Percentiles rank a stretch among this genome's conserved stretches.
These are phyloP conservation scores for Monosporascus ibericus DNA, from an alignment of 2,329 filamentous ascomycete species.

Conservation along the genomic window DNA sequence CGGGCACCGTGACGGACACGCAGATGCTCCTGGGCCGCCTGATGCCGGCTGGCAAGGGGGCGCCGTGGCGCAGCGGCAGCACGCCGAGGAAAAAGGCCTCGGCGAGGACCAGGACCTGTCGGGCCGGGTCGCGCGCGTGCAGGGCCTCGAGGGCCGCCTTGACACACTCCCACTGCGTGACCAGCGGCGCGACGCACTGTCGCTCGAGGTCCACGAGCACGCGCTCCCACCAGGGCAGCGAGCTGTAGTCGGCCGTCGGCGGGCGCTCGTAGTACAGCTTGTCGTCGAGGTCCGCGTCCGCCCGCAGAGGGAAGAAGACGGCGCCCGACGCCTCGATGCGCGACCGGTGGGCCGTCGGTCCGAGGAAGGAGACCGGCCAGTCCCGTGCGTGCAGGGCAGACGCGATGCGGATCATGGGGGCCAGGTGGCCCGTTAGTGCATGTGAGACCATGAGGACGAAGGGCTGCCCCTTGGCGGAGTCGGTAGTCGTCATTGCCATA, in stretches of 20 bases:
- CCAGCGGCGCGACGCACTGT: constrained; percentile 27
- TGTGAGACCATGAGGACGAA: constrained; percentile 29
- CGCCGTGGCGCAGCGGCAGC: constrained; percentile 27
- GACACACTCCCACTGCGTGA: constrained; percentile 28
- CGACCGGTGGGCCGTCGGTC: constrained; percentile 27
- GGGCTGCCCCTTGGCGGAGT: constrained; percentile 2
- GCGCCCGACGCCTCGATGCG: constrained; percentile 28
- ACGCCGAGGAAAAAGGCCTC: constrained; percentile 31
- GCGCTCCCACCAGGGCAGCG: constrained; percentile 22
- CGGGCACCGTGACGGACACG: constrained; percentile 31
- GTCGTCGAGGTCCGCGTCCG: constrained; percentile 29
- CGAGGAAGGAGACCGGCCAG: constrained; percentile 29
- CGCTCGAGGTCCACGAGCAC: constrained; percentile 25
- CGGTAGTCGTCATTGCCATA: no score
- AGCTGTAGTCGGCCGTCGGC: constrained; percentile 16
- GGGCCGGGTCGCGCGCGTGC: constrained; percentile 8
- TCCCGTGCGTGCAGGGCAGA: constrained; percentile 21
- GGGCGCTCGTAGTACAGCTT: constrained; percentile 22
- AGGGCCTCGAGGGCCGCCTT: constrained; percentile 19
- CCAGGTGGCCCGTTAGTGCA: constrained; percentile 31
- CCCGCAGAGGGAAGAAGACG: constrained; percentile 26
- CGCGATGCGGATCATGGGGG: constrained; percentile 29
- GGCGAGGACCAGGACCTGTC: constrained; percentile 23
- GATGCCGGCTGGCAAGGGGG: constrained; percentile 16
- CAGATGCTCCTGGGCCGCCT: constrained; percentile 20